Conservation (phyloP, 78 protist genomes). For the Creolimax fragrantissima region DNA sequence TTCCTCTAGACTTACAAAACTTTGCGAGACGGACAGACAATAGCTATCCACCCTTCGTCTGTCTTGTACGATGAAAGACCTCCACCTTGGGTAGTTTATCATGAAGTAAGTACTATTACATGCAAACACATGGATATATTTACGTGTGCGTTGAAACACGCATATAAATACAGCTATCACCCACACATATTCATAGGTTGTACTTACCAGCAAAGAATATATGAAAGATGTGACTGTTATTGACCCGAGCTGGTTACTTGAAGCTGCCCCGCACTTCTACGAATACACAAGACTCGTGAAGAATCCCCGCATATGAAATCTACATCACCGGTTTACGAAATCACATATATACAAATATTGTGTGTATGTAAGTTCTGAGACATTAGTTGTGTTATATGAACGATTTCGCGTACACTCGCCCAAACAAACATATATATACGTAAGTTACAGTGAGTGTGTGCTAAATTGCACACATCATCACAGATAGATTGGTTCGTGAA, state of each 20-base stretch:
- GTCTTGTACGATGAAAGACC: conserved; percentile 33
- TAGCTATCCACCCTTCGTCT: conserved; percentile 62
- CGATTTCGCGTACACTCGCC: not conserved
- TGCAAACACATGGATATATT: not conserved
- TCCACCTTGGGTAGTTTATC: conserved; percentile 59
- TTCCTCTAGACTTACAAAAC: not conserved
- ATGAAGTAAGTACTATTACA: conserved; percentile 38
- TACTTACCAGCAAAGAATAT: conserved; percentile 30
- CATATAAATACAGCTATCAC: too few relatives aligned
- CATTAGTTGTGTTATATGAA: not conserved
- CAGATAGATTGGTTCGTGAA: not conserved
- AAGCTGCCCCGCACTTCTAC: conserved; percentile 75
- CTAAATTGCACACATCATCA: not conserved
- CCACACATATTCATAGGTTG: not conserved
- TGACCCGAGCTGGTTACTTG: conserved; percentile 68
- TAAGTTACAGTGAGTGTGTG: not conserved
- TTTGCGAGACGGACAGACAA: not conserved
- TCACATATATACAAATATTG: not conserved
- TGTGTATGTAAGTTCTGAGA: not conserved
- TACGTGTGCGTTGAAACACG: not conserved
- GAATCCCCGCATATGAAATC: not conserved
- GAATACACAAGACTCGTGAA: not conserved
- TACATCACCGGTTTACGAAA: not conserved
- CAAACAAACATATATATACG: not conserved
- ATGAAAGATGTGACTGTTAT: conserved; percentile 75